These are phyloP conservation scores for Ziziphus jujuba DNA, from an alignment of 306 rosid genomes.

Conservation along the genomic window DNA sequence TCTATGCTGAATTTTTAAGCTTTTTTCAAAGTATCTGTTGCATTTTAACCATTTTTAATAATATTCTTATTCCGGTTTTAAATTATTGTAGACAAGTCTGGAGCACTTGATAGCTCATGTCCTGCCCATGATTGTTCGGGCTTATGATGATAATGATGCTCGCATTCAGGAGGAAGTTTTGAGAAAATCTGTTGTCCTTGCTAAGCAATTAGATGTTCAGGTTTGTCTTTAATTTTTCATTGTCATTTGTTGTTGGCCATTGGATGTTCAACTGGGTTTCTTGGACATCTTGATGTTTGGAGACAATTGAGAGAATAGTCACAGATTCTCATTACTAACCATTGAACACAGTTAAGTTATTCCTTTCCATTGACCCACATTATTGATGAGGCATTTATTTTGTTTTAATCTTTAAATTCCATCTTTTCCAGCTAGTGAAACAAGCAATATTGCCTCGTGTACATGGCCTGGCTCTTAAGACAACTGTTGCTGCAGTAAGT, in stretches of 20 bases:
- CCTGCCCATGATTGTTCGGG: constrained; percentile 94
- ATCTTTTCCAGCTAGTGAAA: constrained; percentile 68
- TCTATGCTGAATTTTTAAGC: background rate
- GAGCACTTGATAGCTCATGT: constrained; percentile 78
- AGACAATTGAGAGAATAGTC: too few species aligned
- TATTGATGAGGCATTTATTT: constrained; percentile 9
- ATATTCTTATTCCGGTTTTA: constrained; percentile 23
- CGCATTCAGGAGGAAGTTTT: constrained; percentile 97
- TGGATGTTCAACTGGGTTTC: too few species aligned
- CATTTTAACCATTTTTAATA: background rate
- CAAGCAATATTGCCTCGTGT: constrained; percentile 92
- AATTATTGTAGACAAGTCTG: constrained; percentile 64
- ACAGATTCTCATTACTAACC: too few species aligned
- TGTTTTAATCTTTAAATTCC: constrained; percentile 24
- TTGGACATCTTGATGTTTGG: too few species aligned
- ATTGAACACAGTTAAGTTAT: background rate
- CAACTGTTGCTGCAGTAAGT: constrained; percentile 98
- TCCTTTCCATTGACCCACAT: constrained; percentile 19
- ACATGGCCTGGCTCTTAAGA: constrained; percentile 92
- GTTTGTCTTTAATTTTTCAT: constrained; percentile 37
- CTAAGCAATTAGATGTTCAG: constrained; percentile 84
- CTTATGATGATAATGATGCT: constrained; percentile 88
- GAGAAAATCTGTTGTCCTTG: constrained; percentile 71
- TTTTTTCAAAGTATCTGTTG: background rate
- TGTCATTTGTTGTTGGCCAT: background rate